Base-by-base conservation (phyloP, 805 yeast species). In the Candida insectalens region DNA sequence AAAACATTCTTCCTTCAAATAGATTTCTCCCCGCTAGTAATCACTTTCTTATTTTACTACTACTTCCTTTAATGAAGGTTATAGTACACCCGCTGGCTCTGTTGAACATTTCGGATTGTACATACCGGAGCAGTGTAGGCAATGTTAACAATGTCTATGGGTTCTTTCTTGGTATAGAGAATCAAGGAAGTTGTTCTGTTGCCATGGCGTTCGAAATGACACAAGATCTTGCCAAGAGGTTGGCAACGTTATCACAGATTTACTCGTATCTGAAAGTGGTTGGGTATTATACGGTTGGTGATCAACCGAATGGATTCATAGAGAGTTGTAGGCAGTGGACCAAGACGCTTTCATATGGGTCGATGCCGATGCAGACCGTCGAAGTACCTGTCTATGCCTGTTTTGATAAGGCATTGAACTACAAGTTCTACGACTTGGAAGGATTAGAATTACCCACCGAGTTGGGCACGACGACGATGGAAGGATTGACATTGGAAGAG, bases 231-330 rank as follows among this genome's bases (percentile, higher is more conserved):
- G 18, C 4, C 4, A 23, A 19, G 3, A 37, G 40, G 13, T 20
- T 50, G n/a, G 27, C 21, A 6, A 33, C 51, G 10, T 34, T 50
- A 8, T 30, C 36, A n/a, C 48, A 50, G 29, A 39, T 50, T 4
- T 49, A 53, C 26, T 36, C 50, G 3, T 44, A 50, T 30, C 33
- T 52, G 25, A 27, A 32, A 16, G 34, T 52, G 7, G 39, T 52
- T n/a, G 57, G 57, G 2, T 36, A 48, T 17, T 52, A 47, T 35
- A 23, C 29, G 3, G 37, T 43, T 3, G 25, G 19, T 8, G 26
- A 13, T 18, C 25, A 25, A 29, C 7, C 6, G 6, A 8, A 29
- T 8, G 25, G 17, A 20, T 29, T 27, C 19, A 18, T 27, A 6
- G 20, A 16, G 10, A 10, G 20, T 13, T 8, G 27, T 13, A 13